A percentile compares a stretch with the other conserved stretches of the same genome.
Conservation (phyloP, 179 eudicot species). For the Monotropa hypopitys region DNA sequence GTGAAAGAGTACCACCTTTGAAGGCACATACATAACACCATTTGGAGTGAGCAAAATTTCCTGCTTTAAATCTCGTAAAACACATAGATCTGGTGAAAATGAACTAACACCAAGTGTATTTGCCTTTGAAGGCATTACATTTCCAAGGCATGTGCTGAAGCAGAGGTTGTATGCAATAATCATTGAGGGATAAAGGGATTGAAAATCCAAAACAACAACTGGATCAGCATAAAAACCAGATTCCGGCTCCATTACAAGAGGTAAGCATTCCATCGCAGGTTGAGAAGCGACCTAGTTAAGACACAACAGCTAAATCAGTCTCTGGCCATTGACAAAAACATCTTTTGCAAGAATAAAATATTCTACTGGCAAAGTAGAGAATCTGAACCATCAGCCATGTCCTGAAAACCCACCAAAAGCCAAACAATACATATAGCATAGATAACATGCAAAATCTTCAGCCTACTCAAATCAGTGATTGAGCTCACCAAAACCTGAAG, state of each 20-base stretch:
- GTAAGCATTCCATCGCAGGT: slow-evolving; percentile 97
- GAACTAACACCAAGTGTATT: slow-evolving; percentile 76
- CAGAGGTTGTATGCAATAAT: slow-evolving; percentile 98
- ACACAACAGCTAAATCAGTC: slow-evolving; percentile 10
- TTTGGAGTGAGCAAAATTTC: slow-evolving; percentile 74
- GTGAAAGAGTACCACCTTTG: slow-evolving; percentile 35
- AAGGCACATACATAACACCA: slow-evolving; percentile 83
- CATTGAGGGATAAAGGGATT: slow-evolving; percentile 98
- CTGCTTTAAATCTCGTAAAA: slow-evolving; percentile 35
- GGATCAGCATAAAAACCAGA: slow-evolving; percentile 96
- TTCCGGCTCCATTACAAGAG: slow-evolving; percentile 99
- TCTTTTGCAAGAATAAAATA: background rate
- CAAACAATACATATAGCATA: background rate
- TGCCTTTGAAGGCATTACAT: slow-evolving; percentile 53
- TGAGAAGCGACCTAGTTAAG: slow-evolving; percentile 71
- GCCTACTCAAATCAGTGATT: background rate
- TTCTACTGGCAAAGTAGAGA: background rate
- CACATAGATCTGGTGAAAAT: slow-evolving; percentile 45
- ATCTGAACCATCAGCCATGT: background rate
- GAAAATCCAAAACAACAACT: slow-evolving; percentile 94
- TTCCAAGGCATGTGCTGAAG: slow-evolving; percentile 88
- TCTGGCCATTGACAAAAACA: background rate
- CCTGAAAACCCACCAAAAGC: background rate
- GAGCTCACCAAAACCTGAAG: background rate
- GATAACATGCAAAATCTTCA: background rate